phyloP scores from a whole-genome alignment of 345 rosid genomes.

The Citrus medica region DNA sequence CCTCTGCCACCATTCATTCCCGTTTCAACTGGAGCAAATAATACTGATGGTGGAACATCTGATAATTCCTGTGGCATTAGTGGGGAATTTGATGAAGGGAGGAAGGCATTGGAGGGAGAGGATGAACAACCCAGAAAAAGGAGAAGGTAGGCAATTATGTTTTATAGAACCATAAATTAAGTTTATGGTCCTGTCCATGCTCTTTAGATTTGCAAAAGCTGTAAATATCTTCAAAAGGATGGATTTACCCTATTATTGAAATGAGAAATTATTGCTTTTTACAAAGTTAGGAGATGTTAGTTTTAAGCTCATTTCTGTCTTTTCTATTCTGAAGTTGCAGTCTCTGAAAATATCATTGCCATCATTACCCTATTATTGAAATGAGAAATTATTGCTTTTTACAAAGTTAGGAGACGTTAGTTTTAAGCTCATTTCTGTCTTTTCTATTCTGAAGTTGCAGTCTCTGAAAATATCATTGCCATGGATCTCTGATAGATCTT shows the following conservation, averaged over 20 bases:
- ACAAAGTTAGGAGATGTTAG: not conserved
- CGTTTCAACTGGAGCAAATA: slow-evolving; percentile 21
- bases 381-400: not conserved
- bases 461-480: not conserved
- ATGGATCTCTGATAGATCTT: not conserved
- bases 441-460: not conserved
- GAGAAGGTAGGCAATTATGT: slow-evolving; percentile 50
- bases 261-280: not conserved
- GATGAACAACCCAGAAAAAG: slow-evolving; percentile 61
- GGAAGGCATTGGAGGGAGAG: slow-evolving; percentile 50
- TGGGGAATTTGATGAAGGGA: slow-evolving; percentile 63
- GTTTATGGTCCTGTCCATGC: not conserved
- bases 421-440: not conserved
- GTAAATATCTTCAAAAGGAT: not conserved
- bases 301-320: not conserved
- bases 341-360: not conserved
- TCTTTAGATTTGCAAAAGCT: not conserved
- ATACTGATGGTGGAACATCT: slow-evolving; percentile 38
- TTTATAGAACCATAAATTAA: not conserved
- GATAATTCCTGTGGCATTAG: slow-evolving; percentile 64
- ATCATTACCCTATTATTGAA: too few relatives aligned
- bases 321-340: not conserved
- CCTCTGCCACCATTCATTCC: slow-evolving; percentile 27
- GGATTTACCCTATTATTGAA: not conserved
- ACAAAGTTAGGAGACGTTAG: not conserved